Evolutionary conservation across 257 asterid species (phyloP), one percentile per base, ranked within the genome.

Genomic region (Fraxinus cuspidata): DNA sequence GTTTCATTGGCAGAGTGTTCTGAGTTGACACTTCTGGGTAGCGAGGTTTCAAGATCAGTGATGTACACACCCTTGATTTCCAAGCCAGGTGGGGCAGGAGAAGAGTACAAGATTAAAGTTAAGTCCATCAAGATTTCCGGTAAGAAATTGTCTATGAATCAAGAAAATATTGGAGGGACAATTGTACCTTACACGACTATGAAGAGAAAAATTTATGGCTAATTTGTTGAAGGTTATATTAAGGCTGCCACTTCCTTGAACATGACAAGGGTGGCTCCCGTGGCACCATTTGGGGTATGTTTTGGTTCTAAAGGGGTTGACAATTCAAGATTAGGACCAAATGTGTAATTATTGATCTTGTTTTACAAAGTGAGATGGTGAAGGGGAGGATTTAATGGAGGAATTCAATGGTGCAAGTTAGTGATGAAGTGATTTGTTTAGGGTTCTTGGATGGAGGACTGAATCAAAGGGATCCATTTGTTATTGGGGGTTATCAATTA

Each of bases 291-390:
- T 86, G 95, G 80, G 21, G 86, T 82, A n/a, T 92, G 99, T 73
- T 92, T 92, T 32, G 79, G 90, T 15, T 82, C 87, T 13, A 76
- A 78, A 27, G 88, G 86, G 65, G 79, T 81, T 18, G 83, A 71
- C 31, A 69, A 40, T 1, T 73, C 76, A 53, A 77, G 68, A 42
- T 13, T 35, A 44, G 92, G 78, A 27, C 82, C 84, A 28, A 81
- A 81, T 56, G 89, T 89, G 63, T 97, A 1, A 28, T 21, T 3
- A 76, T 91, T 65, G 97, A 94, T 73, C 89, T 94, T 67, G 88
- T 85, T 58, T 38, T 94, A 88, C 99, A 94, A 35, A 92, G 99
- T 88, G 97, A 92, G 86, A 85, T 91, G 92, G 97, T 94, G 74
- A 91, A 86, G 80, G 91, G 94, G 97, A 89, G 89, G 74, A 78